A percentile compares a stretch with the other conserved stretches of the same genome.
Evolutionary conservation across 2,329 filamentous ascomycete species (phyloP).

Genomic region (Fusarium torulosum): DNA sequence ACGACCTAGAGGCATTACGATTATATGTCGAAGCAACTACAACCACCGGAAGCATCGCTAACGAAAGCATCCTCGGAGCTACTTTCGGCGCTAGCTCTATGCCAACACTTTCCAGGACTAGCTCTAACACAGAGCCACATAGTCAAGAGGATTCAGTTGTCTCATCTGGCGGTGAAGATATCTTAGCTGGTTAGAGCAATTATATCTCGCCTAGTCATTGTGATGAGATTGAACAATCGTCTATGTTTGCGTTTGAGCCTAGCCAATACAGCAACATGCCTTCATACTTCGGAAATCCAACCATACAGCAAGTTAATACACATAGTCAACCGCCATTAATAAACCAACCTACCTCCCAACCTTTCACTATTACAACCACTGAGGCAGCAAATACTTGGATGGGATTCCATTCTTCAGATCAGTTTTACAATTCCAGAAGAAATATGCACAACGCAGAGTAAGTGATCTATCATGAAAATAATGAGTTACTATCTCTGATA

Average conservation of each 20-base stretch:
- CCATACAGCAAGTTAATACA: neutral
- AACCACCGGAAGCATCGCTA: neutral
- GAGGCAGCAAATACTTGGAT: neutral
- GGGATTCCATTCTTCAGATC: neutral
- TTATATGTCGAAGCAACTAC: neutral
- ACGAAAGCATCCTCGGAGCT: neutral
- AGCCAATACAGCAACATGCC: neutral
- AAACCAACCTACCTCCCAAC: neutral
- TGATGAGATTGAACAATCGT: neutral
- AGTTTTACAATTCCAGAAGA: neutral
- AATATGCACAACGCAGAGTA: neutral
- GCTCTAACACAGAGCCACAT: neutral
- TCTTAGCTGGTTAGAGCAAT: constrained; percentile 4
- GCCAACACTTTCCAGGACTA: neutral
- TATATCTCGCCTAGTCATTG: neutral
- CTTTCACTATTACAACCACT: neutral
- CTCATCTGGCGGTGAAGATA: neutral
- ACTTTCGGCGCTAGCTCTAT: neutral
- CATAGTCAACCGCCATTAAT: neutral
- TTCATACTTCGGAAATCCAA: neutral
- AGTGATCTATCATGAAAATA: neutral
- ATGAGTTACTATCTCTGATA: neutral
- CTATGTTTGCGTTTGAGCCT: neutral
- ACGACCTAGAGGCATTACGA: neutral
- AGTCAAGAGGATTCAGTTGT: neutral